Percentiles rank a stretch among this genome's conserved stretches.
These are phyloP conservation scores for Cryomyces minteri DNA, from an alignment of 495 filamentous ascomycete species.

Conservation along the genomic window DNA sequence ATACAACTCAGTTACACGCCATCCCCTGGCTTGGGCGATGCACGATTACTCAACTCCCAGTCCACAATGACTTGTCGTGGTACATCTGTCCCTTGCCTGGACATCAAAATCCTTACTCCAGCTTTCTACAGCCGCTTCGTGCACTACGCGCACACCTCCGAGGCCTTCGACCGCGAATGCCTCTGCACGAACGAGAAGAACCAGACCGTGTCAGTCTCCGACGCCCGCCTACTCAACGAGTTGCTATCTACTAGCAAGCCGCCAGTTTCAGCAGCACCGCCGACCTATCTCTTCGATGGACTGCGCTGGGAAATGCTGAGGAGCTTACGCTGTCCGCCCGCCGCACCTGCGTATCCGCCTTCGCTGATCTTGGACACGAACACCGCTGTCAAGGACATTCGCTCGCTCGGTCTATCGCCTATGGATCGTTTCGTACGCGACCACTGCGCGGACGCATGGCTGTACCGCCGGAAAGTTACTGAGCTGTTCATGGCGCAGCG, in stretches of 20 bases:
- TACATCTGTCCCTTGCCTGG: background rate
- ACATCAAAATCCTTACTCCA: conserved; percentile 35
- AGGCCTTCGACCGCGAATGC: conserved; percentile 31
- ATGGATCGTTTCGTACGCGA: conserved; percentile 10
- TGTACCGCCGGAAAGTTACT: conserved; percentile 11
- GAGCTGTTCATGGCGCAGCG: conserved; percentile 16
- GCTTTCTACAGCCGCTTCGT: conserved; percentile 41
- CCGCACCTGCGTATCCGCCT: conserved; percentile 9
- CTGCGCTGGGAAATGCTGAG: conserved; percentile 12
- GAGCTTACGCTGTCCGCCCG: conserved; percentile 13
- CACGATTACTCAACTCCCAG: background rate
- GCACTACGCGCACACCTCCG: conserved; percentile 29
- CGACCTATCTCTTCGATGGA: conserved; percentile 3
- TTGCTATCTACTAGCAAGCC: conserved; percentile 3
- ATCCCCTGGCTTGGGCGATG: conserved; percentile 2
- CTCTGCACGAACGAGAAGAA: conserved; percentile 22
- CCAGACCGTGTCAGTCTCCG: conserved; percentile 31
- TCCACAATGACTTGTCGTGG: background rate
- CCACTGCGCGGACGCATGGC: background rate
- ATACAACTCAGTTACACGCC: conserved; percentile 32
- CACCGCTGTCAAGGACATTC: conserved; percentile 5
- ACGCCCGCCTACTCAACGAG: conserved; percentile 22
- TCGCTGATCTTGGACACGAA: background rate
- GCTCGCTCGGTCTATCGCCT: conserved; percentile 7
- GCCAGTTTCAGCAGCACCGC: background rate